Conservation (phyloP, 805 yeast species). For the Cyberlindnera amylophila region DNA sequence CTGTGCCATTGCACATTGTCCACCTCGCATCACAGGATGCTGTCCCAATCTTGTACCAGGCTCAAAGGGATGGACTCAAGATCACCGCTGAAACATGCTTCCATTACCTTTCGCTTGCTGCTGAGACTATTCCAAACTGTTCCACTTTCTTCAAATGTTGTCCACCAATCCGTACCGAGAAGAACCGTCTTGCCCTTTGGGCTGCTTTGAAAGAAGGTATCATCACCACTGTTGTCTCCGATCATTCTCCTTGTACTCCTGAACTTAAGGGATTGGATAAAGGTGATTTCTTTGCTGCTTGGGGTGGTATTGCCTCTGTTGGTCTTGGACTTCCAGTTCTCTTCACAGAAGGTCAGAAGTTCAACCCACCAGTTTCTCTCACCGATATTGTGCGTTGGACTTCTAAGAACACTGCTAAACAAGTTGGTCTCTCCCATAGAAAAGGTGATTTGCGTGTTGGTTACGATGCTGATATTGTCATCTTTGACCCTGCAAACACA, state of each 20-base stretch:
- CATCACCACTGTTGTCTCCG: conserved; percentile 85
- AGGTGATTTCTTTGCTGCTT: conserved; percentile 87
- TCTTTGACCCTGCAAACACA: conserved; percentile 63
- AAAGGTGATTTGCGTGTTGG: conserved; percentile 78
- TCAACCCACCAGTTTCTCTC: conserved; percentile 47
- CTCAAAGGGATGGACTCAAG: conserved; percentile 54
- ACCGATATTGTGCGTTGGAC: conserved; percentile 77
- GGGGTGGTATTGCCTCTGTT: conserved; percentile 96
- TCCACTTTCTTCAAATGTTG: conserved; percentile 89
- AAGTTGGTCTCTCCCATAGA: conserved; percentile 67
- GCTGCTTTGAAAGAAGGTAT: conserved; percentile 60
- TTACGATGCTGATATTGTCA: conserved; percentile 81
- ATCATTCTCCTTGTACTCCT: conserved; percentile 95
- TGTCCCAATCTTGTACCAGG: conserved; percentile 64
- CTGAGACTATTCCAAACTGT: conserved; percentile 74
- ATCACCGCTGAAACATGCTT: conserved; percentile 91
- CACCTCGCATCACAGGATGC: conserved; percentile 87
- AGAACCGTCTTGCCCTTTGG: conserved; percentile 75
- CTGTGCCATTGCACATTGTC: conserved; percentile 78
- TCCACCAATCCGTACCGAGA: conserved; percentile 84
- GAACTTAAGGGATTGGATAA: conserved; percentile 74
- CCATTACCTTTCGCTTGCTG: conserved; percentile 76
- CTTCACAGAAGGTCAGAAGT: conserved; percentile 66
- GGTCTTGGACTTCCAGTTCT: conserved; percentile 85
- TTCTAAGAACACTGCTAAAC: conserved; percentile 76